Percentiles rank a stretch among this genome's conserved stretches.
Evolutionary conservation across 305 asterid genomes (phyloP).

Genomic region (Solanum chacoense): DNA sequence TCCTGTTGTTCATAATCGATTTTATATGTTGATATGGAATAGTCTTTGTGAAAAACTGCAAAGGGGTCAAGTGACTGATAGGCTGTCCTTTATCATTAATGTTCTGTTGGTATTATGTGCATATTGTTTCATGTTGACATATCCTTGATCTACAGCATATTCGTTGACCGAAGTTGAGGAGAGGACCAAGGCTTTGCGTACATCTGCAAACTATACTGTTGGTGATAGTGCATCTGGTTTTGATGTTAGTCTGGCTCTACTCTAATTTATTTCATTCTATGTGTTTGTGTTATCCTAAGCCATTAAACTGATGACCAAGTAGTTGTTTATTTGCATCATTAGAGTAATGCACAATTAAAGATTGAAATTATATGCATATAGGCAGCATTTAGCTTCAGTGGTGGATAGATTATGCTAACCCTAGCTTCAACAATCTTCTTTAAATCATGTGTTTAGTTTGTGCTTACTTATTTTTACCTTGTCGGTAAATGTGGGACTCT

Average conservation of each 20-base stretch:
- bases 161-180: conserved; percentile 60
- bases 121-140: neutral
- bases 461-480: neutral
- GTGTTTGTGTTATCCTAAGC: neutral
- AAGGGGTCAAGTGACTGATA: neutral
- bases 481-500: neutral
- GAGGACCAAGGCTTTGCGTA: conserved; percentile 50
- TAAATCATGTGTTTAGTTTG: neutral
- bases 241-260: conserved; percentile 38
- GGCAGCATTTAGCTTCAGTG: neutral
- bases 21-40: neutral
- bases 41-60: neutral
- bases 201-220: conserved; percentile 29
- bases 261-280: neutral
- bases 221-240: conserved; percentile 50
- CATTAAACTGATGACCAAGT: neutral
- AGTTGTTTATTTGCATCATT: neutral
- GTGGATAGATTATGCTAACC: neutral
- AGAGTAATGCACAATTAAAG: neutral
- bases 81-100: neutral
- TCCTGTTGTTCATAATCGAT: neutral
- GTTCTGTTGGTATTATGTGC: neutral
- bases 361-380: neutral
- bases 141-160: conserved; percentile 42
- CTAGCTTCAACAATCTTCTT: neutral